phyloP scores from a whole-genome alignment of 805 yeast genomes.

The Candida dajiaensis region DNA sequence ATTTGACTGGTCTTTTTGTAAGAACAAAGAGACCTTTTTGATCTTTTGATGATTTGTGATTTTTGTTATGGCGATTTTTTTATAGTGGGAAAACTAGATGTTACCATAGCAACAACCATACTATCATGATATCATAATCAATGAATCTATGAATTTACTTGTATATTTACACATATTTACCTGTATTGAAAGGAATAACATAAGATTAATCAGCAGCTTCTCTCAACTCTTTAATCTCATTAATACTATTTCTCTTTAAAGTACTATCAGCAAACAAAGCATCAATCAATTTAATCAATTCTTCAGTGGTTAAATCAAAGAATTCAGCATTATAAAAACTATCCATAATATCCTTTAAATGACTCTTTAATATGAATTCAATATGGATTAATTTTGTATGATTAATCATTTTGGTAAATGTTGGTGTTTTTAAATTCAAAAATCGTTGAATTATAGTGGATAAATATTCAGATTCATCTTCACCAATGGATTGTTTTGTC shows the following conservation, averaged over 20 bases:
- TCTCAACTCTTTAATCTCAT: slow-evolving; percentile 42
- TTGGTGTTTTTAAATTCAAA: slow-evolving; percentile 10
- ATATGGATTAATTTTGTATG: slow-evolving; percentile 18
- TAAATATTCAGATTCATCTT: slow-evolving; percentile 20
- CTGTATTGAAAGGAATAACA: too few species aligned
- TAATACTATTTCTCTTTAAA: slow-evolving; percentile 28
- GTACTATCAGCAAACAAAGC: slow-evolving; percentile 36
- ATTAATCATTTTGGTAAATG: slow-evolving; percentile 10
- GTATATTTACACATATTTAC: too few species aligned
- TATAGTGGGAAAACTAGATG: too few species aligned
- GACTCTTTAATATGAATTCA: slow-evolving; percentile 26
- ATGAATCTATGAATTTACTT: too few species aligned
- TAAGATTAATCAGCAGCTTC: slow-evolving; percentile 21
- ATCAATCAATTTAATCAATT: slow-evolving; percentile 30
- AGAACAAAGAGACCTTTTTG: too few species aligned
- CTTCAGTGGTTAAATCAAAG: slow-evolving; percentile 31
- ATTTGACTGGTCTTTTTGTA: too few species aligned
- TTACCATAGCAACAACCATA: too few species aligned
- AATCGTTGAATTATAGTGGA: slow-evolving; percentile 13
- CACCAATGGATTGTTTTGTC: slow-evolving; percentile 16
- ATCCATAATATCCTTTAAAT: slow-evolving; percentile 34
- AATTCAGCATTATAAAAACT: slow-evolving; percentile 36
- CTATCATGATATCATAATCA: too few species aligned
- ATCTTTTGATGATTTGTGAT: too few species aligned
- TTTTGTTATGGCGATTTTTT: too few species aligned